Evolutionary conservation across 768 basidiomycete genomes (phyloP).

Genomic region (Leccinum ochraceum): DNA sequence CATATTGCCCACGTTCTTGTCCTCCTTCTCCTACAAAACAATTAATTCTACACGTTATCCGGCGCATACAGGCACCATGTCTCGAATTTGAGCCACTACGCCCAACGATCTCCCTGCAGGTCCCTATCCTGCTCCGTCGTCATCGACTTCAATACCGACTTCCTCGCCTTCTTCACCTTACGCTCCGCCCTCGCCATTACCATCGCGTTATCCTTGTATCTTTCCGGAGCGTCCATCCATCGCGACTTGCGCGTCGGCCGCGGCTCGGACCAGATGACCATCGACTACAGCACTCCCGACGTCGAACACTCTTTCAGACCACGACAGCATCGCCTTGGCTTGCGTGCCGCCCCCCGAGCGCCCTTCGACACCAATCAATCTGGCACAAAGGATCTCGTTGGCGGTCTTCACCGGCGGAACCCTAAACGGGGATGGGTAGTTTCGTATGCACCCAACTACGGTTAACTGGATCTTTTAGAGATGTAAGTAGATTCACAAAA

Average conservation of each 20-base stretch:
- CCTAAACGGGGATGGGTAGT: too few species aligned
- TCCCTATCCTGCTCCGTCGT: slow-evolving; percentile 54
- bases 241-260: slow-evolving; percentile 86
- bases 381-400: slow-evolving; percentile 87
- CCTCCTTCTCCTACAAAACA: too few species aligned
- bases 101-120: slow-evolving; percentile 91
- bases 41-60: too few species aligned
- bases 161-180: slow-evolving; percentile 91
- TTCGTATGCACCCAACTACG: too few species aligned
- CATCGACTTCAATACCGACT: slow-evolving; percentile 89
- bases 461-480: too few species aligned
- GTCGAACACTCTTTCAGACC: slow-evolving; percentile 90
- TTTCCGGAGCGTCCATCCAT: slow-evolving; percentile 91
- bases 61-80: slow-evolving; percentile 7
- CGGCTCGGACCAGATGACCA: slow-evolving; percentile 92
- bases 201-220: slow-evolving; percentile 81
- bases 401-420: slow-evolving; percentile 62
- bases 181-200: slow-evolving; percentile 92
- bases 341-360: slow-evolving; percentile 78
- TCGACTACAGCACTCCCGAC: slow-evolving; percentile 87
- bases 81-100: slow-evolving; percentile 98
- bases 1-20: too few species aligned
- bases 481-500: too few species aligned
- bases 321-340: slow-evolving; percentile 83
- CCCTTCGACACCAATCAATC: slow-evolving; percentile 89